phyloP scores from a whole-genome alignment of 2,329 filamentous ascomycete genomes.

The Fusarium kyushuense region DNA sequence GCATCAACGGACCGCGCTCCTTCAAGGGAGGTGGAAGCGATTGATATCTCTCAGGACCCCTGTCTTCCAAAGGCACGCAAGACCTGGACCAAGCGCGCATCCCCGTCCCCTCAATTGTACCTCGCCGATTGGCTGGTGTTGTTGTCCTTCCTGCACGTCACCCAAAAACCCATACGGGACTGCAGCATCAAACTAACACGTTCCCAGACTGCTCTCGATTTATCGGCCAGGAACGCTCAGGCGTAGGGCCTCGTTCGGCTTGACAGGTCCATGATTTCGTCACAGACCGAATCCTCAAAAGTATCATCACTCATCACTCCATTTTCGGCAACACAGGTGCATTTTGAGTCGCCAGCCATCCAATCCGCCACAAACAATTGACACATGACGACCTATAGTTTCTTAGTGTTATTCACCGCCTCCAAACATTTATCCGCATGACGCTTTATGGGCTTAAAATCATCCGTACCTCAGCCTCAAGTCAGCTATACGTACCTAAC shows the following conservation, averaged over 20 bases:
- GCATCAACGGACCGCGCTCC: constrained; percentile 4
- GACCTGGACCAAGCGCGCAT: constrained; percentile 44
- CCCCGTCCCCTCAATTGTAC: constrained; percentile 25
- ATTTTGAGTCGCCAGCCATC: constrained; percentile 15
- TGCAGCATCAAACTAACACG: constrained; percentile 40
- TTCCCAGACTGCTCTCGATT: constrained; percentile 36
- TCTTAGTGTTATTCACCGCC: constrained; percentile 43
- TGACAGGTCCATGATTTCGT: constrained; percentile 17
- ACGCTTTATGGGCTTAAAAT: constrained; percentile 24
- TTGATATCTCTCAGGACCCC: constrained; percentile 33
- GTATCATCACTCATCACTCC: constrained; percentile 15
- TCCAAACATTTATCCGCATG: constrained; percentile 16
- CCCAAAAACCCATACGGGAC: constrained; percentile 35
- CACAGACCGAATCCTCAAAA: constrained; percentile 4
- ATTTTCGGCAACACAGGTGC: constrained; percentile 19
- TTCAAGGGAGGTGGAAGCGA: constrained; percentile 18
- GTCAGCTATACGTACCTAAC: constrained; percentile 20
- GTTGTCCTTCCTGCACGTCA: constrained; percentile 42
- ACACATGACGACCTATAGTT: constrained; percentile 39
- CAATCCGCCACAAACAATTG: constrained; percentile 32
- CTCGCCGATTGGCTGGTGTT: constrained; percentile 41
- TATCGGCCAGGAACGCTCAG: constrained; percentile 33
- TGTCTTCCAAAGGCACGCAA: constrained; percentile 32
- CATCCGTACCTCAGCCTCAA: constrained; percentile 24
- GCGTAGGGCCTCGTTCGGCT: constrained; percentile 20